Conservation (phyloP, 495 filamentous ascomycete species). For the Penicillium verhagenii region DNA sequence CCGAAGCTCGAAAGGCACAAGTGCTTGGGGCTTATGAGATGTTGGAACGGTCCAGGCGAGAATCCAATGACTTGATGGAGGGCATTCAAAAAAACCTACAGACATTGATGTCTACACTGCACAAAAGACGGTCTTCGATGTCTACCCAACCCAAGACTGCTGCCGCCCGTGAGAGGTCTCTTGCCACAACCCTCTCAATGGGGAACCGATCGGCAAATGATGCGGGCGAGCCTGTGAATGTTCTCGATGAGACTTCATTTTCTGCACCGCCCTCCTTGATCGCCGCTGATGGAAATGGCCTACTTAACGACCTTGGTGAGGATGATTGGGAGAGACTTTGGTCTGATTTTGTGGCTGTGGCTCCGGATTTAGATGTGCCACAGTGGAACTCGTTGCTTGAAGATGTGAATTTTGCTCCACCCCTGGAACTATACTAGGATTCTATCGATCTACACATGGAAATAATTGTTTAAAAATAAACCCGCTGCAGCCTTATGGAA, state of each 20-base stretch:
- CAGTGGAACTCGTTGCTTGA: slow-evolving; percentile 29
- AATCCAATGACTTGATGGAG: slow-evolving; percentile 21
- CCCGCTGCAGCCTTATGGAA: background rate
- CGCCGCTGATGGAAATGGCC: background rate
- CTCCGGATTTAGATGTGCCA: slow-evolving; percentile 22
- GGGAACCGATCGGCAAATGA: background rate
- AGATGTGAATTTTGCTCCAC: slow-evolving; percentile 19
- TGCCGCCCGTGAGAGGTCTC: background rate
- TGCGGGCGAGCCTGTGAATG: background rate
- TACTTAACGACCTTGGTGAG: slow-evolving; percentile 14
- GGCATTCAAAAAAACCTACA: slow-evolving; percentile 28
- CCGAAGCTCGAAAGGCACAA: slow-evolving; percentile 19
- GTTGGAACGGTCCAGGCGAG: slow-evolving; percentile 22
- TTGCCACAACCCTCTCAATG: background rate
- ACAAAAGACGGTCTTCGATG: slow-evolving; percentile 12
- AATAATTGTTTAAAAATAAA: background rate
- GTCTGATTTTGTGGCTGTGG: slow-evolving; percentile 27
- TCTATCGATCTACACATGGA: background rate
- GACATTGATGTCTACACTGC: slow-evolving; percentile 25
- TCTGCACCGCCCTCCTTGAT: slow-evolving; percentile 1
- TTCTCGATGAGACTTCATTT: background rate
- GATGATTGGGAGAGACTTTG: slow-evolving; percentile 27
- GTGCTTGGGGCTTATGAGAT: slow-evolving; percentile 24
- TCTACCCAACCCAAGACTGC: background rate
- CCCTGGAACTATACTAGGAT: slow-evolving; percentile 9